Percentiles rank a stretch among this genome's conserved stretches.
phyloP scores from a whole-genome alignment of 1,284 basidiomycete genomes.

The Cutaneotrichosporon cyanovorans region DNA sequence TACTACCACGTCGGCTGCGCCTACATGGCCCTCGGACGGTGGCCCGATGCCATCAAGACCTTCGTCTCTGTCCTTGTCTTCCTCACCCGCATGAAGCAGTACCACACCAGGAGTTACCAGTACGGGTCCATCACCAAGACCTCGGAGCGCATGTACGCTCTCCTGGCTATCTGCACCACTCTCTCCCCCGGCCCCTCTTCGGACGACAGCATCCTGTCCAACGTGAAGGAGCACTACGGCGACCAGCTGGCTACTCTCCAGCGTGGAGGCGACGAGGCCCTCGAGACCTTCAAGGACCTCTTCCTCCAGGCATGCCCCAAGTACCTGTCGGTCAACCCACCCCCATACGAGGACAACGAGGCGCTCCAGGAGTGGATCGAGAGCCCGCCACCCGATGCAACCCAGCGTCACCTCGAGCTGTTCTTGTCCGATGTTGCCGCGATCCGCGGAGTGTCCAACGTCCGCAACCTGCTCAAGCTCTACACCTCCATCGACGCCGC shows the following conservation, averaged over 20 bases:
- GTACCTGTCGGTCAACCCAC: slow-evolving; percentile 89
- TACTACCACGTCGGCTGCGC: slow-evolving; percentile 96
- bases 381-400: slow-evolving; percentile 60
- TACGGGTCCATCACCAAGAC: slow-evolving; percentile 99
- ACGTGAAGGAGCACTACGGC: slow-evolving; percentile 85
- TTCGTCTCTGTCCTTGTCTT: slow-evolving; percentile 91
- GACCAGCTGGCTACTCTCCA: slow-evolving; percentile 84
- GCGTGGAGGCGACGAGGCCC: slow-evolving; percentile 58
- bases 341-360: slow-evolving; percentile 77
- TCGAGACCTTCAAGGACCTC: slow-evolving; percentile 84
- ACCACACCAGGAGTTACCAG: slow-evolving; percentile 92
- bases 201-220: slow-evolving; percentile 79
- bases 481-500: slow-evolving; percentile 88
- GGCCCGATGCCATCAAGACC: slow-evolving; percentile 87
- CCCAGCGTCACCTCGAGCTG: slow-evolving; percentile 71
- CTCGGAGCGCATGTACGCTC: slow-evolving; percentile 93
- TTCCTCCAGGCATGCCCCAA: slow-evolving; percentile 93
- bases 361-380: slow-evolving; percentile 56
- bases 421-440: slow-evolving; percentile 72
- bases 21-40: slow-evolving; percentile 89
- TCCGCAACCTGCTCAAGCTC: slow-evolving; percentile 86
- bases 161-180: slow-evolving; percentile 87
- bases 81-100: slow-evolving; percentile 84
- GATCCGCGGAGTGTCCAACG: slow-evolving; percentile 69
- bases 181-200: slow-evolving; percentile 73